These are phyloP conservation scores for Cercospora sp. DNA, from an alignment of 2,329 filamentous ascomycete genomes.

Conservation along the genomic window DNA sequence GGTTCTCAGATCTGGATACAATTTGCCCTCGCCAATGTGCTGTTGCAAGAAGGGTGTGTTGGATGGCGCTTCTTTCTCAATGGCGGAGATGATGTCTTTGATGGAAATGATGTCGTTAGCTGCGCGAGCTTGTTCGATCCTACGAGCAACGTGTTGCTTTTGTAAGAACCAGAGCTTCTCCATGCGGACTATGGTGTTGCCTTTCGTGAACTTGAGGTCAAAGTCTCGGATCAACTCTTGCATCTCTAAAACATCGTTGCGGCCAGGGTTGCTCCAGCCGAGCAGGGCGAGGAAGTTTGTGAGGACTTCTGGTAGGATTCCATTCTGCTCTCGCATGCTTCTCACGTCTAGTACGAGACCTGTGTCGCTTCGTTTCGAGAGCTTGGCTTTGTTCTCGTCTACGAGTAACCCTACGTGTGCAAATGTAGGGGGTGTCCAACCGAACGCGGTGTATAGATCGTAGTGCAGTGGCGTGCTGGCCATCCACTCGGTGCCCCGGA, in stretches of 20 bases:
- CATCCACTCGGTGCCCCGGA: constrained; percentile 95
- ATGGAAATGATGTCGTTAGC: constrained; percentile 38
- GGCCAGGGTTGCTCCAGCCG: constrained; percentile 73
- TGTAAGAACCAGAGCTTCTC: constrained; percentile 82
- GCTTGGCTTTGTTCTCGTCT: constrained; percentile 51
- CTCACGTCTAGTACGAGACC: constrained; percentile 55
- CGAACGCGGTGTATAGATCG: constrained; percentile 54
- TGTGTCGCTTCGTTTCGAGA: constrained; percentile 69
- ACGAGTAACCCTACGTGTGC: constrained; percentile 53
- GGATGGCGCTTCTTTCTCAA: constrained; percentile 31
- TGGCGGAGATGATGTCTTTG: constrained; percentile 39
- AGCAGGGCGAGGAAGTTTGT: constrained; percentile 82
- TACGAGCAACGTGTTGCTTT: constrained; percentile 62
- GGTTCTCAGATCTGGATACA: constrained; percentile 38
- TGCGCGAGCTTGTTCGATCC: constrained; percentile 49
- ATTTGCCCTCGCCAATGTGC: neutral
- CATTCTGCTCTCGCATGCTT: constrained; percentile 57
- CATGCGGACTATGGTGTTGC: constrained; percentile 79
- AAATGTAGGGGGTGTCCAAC: constrained; percentile 51
- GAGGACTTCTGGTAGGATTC: constrained; percentile 64
- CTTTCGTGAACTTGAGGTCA: constrained; percentile 83
- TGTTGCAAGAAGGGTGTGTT: constrained; percentile 17
- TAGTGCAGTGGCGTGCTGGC: constrained; percentile 82
- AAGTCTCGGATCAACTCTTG: constrained; percentile 73
- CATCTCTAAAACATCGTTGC: constrained; percentile 70